Percentiles rank a stretch among this genome's conserved stretches.
These are phyloP conservation scores for Cubamyces sp. DNA, from an alignment of 768 basidiomycete species.

Conservation along the genomic window DNA sequence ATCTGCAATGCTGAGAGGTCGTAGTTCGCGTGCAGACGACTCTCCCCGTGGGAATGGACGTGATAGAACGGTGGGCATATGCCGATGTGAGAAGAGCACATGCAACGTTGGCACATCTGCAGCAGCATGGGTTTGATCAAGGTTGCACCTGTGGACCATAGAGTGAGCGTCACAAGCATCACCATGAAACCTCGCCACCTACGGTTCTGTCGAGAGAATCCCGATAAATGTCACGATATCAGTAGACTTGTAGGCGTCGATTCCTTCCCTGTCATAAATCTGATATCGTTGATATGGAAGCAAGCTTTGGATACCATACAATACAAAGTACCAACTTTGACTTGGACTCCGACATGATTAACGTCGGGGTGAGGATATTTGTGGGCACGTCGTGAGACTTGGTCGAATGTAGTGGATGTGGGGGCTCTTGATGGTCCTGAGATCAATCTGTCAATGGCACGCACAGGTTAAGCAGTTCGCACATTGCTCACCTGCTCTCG, in stretches of 20 bases:
- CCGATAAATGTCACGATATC: constrained; percentile 74
- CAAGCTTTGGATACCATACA: neutral
- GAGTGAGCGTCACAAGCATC: neutral
- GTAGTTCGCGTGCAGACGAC: neutral
- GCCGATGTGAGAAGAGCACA: constrained; percentile 56
- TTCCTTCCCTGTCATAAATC: constrained; percentile 58
- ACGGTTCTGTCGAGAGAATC: constrained; percentile 70
- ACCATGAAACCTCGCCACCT: constrained; percentile 34
- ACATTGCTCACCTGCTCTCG: constrained; percentile 26
- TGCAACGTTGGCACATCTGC: constrained; percentile 66
- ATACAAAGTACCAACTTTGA: constrained; percentile 54
- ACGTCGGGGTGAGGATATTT: constrained; percentile 64
- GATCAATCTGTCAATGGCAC: neutral
- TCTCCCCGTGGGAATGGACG: constrained; percentile 41
- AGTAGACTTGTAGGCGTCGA: constrained; percentile 57
- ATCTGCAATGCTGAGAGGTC: constrained; percentile 2
- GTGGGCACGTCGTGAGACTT: constrained; percentile 44
- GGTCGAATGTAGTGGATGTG: constrained; percentile 4
- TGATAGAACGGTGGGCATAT: constrained; percentile 45
- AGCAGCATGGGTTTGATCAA: constrained; percentile 39
- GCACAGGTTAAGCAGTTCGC: too few relatives aligned
- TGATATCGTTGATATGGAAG: constrained; percentile 31
- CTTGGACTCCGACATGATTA: constrained; percentile 68
- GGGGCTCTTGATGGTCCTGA: too few relatives aligned
- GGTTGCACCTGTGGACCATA: constrained; percentile 30